Evolutionary conservation across 257 asterid species (phyloP).

Genomic region (Fraxinus cuspidata): DNA sequence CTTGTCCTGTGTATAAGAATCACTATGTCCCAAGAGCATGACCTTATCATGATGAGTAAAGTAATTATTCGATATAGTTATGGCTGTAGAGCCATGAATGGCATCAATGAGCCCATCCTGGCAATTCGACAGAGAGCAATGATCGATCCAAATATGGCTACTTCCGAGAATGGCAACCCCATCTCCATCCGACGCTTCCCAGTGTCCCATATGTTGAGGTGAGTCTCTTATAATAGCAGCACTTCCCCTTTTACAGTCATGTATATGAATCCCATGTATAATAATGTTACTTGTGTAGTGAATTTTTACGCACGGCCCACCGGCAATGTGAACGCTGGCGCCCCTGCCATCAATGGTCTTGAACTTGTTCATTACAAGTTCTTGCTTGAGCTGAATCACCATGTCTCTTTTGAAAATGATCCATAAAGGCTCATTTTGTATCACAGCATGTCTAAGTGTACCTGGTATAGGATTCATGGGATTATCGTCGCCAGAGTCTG

Average conservation of each 20-base stretch:
- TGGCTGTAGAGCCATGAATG: slow-evolving; percentile 74
- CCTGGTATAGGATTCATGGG: slow-evolving; percentile 71
- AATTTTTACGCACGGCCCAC: slow-evolving; percentile 73
- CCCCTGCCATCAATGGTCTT: slow-evolving; percentile 88
- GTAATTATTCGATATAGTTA: slow-evolving; percentile 69
- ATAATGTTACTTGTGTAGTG: slow-evolving; percentile 57
- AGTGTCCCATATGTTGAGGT: slow-evolving; percentile 59
- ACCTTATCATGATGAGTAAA: slow-evolving; percentile 86
- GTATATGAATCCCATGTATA: slow-evolving; percentile 72
- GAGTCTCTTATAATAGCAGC: slow-evolving; percentile 58
- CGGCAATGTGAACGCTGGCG: slow-evolving; percentile 64
- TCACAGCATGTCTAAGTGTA: slow-evolving; percentile 71
- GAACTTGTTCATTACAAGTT: slow-evolving; percentile 63
- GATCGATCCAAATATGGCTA: slow-evolving; percentile 69
- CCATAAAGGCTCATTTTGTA: slow-evolving; percentile 76
- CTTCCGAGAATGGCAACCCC: slow-evolving; percentile 61
- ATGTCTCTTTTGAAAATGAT: slow-evolving; percentile 65
- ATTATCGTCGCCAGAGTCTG: slow-evolving; percentile 61
- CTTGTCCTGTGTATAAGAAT: slow-evolving; percentile 49
- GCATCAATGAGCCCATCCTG: slow-evolving; percentile 75
- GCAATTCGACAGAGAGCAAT: slow-evolving; percentile 73
- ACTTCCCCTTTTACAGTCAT: slow-evolving; percentile 60
- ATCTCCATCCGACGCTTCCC: slow-evolving; percentile 75
- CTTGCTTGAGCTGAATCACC: slow-evolving; percentile 63
- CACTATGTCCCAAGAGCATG: slow-evolving; percentile 79